Evolutionary conservation across 768 basidiomycete species (phyloP).

Genomic region (Gyrodon lividus): DNA sequence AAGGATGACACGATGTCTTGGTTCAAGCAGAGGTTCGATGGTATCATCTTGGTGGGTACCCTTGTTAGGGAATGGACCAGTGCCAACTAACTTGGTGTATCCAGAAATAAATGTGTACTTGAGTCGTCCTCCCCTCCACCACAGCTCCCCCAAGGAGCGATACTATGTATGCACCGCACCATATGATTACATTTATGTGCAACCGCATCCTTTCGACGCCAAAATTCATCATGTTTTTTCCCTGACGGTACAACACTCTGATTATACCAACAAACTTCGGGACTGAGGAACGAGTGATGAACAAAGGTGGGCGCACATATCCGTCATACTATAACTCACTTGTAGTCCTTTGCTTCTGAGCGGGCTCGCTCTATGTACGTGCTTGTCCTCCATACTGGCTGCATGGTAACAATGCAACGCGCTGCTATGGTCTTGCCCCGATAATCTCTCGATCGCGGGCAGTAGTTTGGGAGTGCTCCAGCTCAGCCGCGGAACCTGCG

Average conservation of each 20-base stretch:
- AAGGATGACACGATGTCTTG: conserved; percentile 96
- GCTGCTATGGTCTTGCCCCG: too few relatives aligned
- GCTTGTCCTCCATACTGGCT: too few relatives aligned
- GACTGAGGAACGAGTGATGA: neutral
- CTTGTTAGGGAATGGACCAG: neutral
- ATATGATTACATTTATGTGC: conserved; percentile 28
- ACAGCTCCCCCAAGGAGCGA: conserved; percentile 3
- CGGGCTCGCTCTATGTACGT: neutral
- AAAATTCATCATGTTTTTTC: conserved; percentile 19
- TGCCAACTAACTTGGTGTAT: neutral
- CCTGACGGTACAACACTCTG: neutral
- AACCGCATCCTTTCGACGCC: conserved; percentile 19
- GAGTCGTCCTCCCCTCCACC: neutral
- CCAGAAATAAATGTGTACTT: conserved; percentile 27
- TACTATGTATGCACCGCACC: conserved; percentile 23
- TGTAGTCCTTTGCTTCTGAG: neutral
- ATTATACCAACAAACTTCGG: too few relatives aligned
- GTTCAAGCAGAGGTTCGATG: conserved; percentile 99
- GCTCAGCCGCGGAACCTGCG: too few relatives aligned
- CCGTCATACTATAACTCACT: neutral
- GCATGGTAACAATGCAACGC: too few relatives aligned
- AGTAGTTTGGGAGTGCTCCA: neutral
- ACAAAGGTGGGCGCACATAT: neutral
- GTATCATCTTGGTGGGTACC: conserved; percentile 82
- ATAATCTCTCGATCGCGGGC: too few relatives aligned